Evolutionary conservation across 75 land plant genomes (phyloP).

Genomic region (Cryptomeria japonica): DNA sequence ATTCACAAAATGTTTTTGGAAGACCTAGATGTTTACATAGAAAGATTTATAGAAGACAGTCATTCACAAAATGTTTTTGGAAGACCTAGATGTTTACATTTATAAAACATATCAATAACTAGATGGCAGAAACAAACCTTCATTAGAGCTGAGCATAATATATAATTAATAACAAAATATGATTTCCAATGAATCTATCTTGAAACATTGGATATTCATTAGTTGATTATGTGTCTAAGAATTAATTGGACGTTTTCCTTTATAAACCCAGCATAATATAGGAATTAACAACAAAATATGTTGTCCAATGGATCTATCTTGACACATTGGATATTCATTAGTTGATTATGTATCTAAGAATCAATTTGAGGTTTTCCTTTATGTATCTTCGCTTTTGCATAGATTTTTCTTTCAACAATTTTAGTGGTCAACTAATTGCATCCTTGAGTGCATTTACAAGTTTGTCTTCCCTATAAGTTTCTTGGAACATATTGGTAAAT

Average conservation of each 20-base stretch:
- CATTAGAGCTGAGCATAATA: neutral
- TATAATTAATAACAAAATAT: neutral
- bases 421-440: slow-evolving; percentile 59
- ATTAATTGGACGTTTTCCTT: neutral
- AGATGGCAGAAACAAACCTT: neutral
- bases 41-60: too few relatives aligned
- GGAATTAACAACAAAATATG: neutral
- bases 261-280: neutral
- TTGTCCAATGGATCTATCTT: neutral
- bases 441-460: slow-evolving; percentile 48
- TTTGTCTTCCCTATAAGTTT: slow-evolving; percentile 19
- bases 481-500: too few relatives aligned
- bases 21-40: too few relatives aligned
- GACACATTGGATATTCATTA: neutral
- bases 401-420: slow-evolving; percentile 67
- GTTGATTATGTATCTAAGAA: neutral
- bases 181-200: neutral
- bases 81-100: neutral
- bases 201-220: neutral
- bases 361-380: neutral
- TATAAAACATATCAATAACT: neutral
- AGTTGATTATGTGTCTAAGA: neutral
- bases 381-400: slow-evolving; percentile 23
- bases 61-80: too few relatives aligned
- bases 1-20: too few relatives aligned